Percentiles rank a stretch among this genome's conserved stretches.
Evolutionary conservation across 2,329 filamentous ascomycete genomes (phyloP).

Genomic region (Alternaria sp.): DNA sequence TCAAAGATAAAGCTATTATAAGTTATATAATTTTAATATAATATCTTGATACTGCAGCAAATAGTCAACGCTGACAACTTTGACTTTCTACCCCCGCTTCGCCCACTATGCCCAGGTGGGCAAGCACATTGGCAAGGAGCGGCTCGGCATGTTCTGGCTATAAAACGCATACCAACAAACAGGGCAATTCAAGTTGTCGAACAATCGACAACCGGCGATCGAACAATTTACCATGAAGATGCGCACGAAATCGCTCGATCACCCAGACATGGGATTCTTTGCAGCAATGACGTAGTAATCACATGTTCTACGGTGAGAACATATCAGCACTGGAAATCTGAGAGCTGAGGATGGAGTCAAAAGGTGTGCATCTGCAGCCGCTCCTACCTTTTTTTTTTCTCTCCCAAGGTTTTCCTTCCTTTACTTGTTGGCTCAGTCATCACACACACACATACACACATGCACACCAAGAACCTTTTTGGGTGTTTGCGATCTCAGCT

Average conservation of each 20-base stretch:
- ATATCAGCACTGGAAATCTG: background rate
- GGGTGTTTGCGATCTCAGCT: slow-evolving; percentile 4
- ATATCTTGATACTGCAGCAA: background rate
- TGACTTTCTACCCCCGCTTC: slow-evolving; percentile 3
- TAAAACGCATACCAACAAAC: background rate
- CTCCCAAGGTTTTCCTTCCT: background rate
- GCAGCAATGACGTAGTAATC: background rate
- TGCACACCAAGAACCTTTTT: background rate
- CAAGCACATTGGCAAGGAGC: slow-evolving; percentile 1
- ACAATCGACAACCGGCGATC: background rate
- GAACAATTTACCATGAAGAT: no score
- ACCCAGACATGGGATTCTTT: background rate
- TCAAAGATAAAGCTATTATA: no score
- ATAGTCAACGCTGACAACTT: slow-evolving; percentile 2
- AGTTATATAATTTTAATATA: no score
- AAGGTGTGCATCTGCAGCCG: background rate
- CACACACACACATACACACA: background rate
- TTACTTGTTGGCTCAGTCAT: slow-evolving; percentile 1
- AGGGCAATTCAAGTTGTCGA: background rate
- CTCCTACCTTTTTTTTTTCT: background rate
- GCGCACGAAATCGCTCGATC: background rate
- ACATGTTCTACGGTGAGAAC: slow-evolving; percentile 1
- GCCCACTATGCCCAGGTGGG: background rate
- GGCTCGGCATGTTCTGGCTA: slow-evolving; percentile 2
- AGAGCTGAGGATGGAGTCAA: background rate